Evolutionary conservation across 1,284 basidiomycete species (phyloP), one percentile per base, ranked within the genome.

Genomic region (Phellopilus nigrolimitatus): DNA sequence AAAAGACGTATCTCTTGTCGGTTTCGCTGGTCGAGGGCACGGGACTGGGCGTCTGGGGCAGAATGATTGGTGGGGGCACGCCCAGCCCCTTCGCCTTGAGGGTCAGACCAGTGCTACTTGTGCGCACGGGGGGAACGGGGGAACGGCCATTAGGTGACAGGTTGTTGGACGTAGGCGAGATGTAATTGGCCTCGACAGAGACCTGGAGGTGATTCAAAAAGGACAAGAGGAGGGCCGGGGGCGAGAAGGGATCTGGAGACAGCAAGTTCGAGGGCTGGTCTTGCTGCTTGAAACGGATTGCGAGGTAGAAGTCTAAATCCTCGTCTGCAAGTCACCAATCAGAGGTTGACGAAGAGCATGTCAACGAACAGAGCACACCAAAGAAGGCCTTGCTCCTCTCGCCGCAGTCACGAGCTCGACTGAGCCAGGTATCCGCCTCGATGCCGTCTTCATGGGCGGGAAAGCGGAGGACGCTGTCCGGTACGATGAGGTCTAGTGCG

Each of bases 101-200:
- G 17, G 41, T 49, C 38, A 30, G 36, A n/a, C 30, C 38, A 5
- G 54, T 21, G 22, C 49, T 43, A 17, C 46, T 44, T 44, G 57
- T 45, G 50, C 55, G 49, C 37, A 53, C 22, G 53, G 80, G 76
- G 42, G 78, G 77, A 9, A 71, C 68, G n/a, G 73, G 65, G 8
- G 73, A 59, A 54, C 62, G 69, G 19, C 54, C 43, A n/a, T 69
- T 65, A 21, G 69, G 65, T 7, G 69, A 64, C 3, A 66, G 59
- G 21, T 56, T 30, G 46, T 44, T 53, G 39, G 68, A 72, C 24
- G 68, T 67, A 51, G 72, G 73, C 1, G 89, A 82, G 31, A 93
- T 88, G 64, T 92, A 93, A 1, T 81, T 81, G 0, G 88, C 86
- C 40, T 91, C 88, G 37, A 91, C 75, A 1, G 89, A 81, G 19